Evolutionary conservation across 208 protist species (phyloP).

Genomic region (Naegleria fowleri): DNA sequence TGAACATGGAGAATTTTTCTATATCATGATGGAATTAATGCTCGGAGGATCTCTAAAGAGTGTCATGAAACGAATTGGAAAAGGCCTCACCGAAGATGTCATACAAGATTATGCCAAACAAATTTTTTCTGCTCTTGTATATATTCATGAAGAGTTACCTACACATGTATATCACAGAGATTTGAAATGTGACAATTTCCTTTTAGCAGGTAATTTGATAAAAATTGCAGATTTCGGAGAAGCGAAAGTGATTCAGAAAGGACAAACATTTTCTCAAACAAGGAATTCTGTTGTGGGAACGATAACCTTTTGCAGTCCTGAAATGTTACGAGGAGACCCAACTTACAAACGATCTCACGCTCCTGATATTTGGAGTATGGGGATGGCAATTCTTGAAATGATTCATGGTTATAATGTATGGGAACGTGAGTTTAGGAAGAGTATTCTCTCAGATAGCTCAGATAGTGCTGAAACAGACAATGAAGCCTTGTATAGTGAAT

Average conservation of each 20-base stretch:
- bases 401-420: not conserved
- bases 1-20: constrained; percentile 2
- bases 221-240: constrained; percentile 48
- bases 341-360: not conserved
- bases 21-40: not conserved
- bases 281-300: not conserved
- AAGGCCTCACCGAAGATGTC: not conserved
- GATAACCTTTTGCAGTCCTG: not conserved
- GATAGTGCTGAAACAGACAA: not conserved
- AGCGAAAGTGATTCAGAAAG: not conserved
- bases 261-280: not conserved
- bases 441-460: not conserved
- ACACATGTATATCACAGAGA: constrained; percentile 51
- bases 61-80: not conserved
- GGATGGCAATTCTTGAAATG: not conserved
- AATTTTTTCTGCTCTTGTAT: not conserved
- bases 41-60: not conserved
- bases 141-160: not conserved
- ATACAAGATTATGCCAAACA: not conserved
- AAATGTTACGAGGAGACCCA: not conserved
- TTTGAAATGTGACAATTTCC: constrained; percentile 65
- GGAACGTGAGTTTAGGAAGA: not conserved
- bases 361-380: not conserved
- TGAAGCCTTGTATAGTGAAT: not conserved
- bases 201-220: constrained; percentile 63